A percentile compares a stretch with the other conserved stretches of the same genome.
Conservation (phyloP, 306 rosid species). For the Arachis hypogaea region DNA sequence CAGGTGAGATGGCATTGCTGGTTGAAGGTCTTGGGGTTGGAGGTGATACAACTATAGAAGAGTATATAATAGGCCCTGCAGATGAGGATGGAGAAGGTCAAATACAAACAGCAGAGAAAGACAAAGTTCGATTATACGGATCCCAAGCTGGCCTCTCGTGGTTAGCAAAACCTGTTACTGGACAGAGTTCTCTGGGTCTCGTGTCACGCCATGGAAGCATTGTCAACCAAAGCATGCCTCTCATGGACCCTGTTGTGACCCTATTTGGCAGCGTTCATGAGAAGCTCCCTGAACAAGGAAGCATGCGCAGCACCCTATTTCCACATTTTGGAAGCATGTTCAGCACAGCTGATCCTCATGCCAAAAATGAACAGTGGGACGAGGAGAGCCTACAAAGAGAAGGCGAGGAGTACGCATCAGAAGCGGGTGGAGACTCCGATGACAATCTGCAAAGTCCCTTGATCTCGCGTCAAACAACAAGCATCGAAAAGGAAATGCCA, state of each 20-base stretch:
- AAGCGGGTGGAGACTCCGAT: conserved; percentile 70
- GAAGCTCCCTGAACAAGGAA: conserved; percentile 70
- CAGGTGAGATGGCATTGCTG: conserved; percentile 69
- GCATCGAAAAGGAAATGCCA: conserved; percentile 74
- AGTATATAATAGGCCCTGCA: conserved; percentile 74
- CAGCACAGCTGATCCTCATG: conserved; percentile 68
- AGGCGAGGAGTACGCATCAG: conserved; percentile 70
- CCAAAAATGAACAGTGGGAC: conserved; percentile 70
- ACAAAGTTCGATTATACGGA: conserved; percentile 76
- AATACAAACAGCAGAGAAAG: conserved; percentile 57
- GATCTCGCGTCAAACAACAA: conserved; percentile 85
- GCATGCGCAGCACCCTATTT: conserved; percentile 66
- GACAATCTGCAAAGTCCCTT: conserved; percentile 86
- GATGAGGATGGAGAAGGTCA: conserved; percentile 59
- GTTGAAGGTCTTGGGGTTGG: conserved; percentile 90
- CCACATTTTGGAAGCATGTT: conserved; percentile 89
- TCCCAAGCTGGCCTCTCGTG: conserved; percentile 84
- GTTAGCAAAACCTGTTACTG: conserved; percentile 82
- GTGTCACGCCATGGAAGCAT: conserved; percentile 94
- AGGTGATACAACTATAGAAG: conserved; percentile 74
- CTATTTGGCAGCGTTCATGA: conserved; percentile 80
- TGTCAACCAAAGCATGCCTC: conserved; percentile 61
- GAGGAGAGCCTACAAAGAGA: conserved; percentile 81
- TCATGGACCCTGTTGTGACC: conserved; percentile 83
- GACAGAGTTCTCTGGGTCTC: conserved; percentile 74